Evolutionary conservation across 2,329 filamentous ascomycete genomes (phyloP), one percentile per base, ranked within the genome.

Genomic region (Nigrograna mackinnonii): DNA sequence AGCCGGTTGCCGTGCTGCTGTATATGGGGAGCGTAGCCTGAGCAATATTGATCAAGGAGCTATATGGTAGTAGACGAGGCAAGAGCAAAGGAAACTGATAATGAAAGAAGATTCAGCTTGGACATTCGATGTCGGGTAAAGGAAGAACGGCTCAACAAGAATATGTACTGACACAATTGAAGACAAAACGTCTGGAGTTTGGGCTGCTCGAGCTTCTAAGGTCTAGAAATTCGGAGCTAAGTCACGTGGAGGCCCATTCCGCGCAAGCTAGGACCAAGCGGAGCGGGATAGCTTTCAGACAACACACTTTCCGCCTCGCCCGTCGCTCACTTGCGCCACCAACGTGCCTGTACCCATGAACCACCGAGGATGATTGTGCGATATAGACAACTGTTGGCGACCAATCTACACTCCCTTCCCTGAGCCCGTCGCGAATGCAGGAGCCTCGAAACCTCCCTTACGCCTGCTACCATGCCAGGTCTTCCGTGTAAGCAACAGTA

Each of bases 401-500:
- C 63, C 52, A 66, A 55, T 53, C 55, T 64, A 57, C 53, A 61
- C 60, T 64, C 62, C 36, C 58, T 46, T 54, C 63, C 60, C 53
- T 67, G 60, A 64, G 54, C 51, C 34, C 42, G 54, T 47, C 52
- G 52, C 57, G 55, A 36, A 65, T 61, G 63, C 54, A 49, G 55
- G 44, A 50, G 28, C 43, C 36, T 45, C 43, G 35, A 41, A 46
- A 34, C 37, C 41, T 31, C 47, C 41, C 33, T 49, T 46, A 56
- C 45, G 45, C 44, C 53, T 50, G 48, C 57, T 50, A 64, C 57
- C 59, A 77, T 77, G 74, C 74, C 74, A 54, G 74, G 74, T 56
- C 72, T 77, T 58, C 74, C 74, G 51, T 72, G 74, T 77, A 72
- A 47, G 71, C 34, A n/a, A n/a, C n/a, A n/a, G n/a, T n/a, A n/a